Conservation (phyloP, 2,329 filamentous ascomycete species). For the Aspergillus sp. region DNA sequence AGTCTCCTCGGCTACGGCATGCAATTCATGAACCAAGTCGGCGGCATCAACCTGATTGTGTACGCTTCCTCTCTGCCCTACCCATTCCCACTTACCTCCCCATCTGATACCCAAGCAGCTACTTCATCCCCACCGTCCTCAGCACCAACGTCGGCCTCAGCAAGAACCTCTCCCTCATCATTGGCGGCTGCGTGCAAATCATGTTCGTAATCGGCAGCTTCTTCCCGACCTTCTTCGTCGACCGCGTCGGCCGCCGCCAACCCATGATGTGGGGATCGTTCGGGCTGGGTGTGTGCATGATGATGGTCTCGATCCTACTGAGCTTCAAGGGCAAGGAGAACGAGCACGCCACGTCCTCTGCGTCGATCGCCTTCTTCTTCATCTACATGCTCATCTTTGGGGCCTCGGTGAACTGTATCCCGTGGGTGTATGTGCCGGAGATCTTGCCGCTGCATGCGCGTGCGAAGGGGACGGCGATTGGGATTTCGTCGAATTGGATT, state of each 20-base stretch:
- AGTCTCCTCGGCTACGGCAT: slow-evolving; percentile 45
- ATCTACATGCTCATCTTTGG: slow-evolving; percentile 43
- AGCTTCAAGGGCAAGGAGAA: slow-evolving; percentile 42
- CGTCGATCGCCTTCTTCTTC: slow-evolving; percentile 51
- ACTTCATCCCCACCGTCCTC: slow-evolving; percentile 21
- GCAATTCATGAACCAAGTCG: slow-evolving; percentile 51
- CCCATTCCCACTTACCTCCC: no score
- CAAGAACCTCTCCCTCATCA: slow-evolving; percentile 32
- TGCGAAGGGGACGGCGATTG: slow-evolving; percentile 46
- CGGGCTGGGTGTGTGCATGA: slow-evolving; percentile 37
- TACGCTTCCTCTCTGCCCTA: neutral
- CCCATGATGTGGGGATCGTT: slow-evolving; percentile 34
- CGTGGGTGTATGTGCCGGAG: slow-evolving; percentile 51
- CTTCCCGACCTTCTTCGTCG: slow-evolving; percentile 46
- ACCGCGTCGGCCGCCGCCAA: slow-evolving; percentile 37
- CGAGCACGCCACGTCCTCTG: slow-evolving; percentile 36
- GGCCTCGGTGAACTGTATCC: slow-evolving; percentile 46
- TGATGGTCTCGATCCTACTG: slow-evolving; percentile 31
- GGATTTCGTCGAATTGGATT: slow-evolving; percentile 41
- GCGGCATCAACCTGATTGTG: slow-evolving; percentile 49
- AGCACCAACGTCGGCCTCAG: slow-evolving; percentile 35
- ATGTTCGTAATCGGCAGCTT: slow-evolving; percentile 35
- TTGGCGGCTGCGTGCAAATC: slow-evolving; percentile 25
- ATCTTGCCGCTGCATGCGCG: slow-evolving; percentile 50
- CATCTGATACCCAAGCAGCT: slow-evolving; percentile 1